Conservation (phyloP, 2,329 filamentous ascomycete genomes). For the Chaetothyriales sp. region DNA sequence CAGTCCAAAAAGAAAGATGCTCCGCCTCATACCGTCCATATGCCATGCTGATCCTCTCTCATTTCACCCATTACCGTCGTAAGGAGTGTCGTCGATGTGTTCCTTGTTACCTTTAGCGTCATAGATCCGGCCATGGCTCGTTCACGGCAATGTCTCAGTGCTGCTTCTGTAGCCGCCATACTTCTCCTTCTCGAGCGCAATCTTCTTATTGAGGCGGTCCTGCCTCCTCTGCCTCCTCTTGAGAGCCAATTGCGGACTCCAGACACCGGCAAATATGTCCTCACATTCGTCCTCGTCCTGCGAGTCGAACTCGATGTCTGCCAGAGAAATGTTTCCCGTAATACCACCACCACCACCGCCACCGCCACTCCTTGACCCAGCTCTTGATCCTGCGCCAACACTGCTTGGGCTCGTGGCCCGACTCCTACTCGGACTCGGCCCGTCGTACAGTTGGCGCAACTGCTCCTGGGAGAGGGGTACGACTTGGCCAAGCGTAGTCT, state of each 20-base stretch:
- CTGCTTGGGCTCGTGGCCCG: not conserved
- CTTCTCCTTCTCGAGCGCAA: not conserved
- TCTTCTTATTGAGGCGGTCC: conserved; percentile 7
- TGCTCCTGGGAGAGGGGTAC: conserved; percentile 9
- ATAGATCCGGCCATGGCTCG: not conserved
- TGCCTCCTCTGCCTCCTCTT: conserved; percentile 24
- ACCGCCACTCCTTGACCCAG: conserved; percentile 3
- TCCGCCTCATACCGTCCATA: too few species aligned
- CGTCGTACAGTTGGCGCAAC: conserved; percentile 8
- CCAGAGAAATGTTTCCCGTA: conserved; percentile 7
- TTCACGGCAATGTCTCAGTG: not conserved
- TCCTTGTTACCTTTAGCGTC: not conserved
- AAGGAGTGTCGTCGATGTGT: not conserved
- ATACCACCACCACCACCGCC: conserved; percentile 5
- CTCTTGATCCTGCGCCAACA: not conserved
- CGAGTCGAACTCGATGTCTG: conserved; percentile 44
- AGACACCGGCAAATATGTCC: conserved; percentile 47
- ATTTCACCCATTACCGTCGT: too few species aligned
- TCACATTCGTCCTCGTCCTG: conserved; percentile 54
- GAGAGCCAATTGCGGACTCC: conserved; percentile 40
- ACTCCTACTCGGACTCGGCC: not conserved
- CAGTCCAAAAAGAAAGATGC: not conserved
- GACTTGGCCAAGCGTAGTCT: conserved; percentile 6
- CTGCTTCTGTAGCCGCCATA: not conserved
- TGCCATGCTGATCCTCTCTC: not conserved